Base-by-base conservation (phyloP, 495 filamentous ascomycete species). In the Xylona heveae region DNA sequence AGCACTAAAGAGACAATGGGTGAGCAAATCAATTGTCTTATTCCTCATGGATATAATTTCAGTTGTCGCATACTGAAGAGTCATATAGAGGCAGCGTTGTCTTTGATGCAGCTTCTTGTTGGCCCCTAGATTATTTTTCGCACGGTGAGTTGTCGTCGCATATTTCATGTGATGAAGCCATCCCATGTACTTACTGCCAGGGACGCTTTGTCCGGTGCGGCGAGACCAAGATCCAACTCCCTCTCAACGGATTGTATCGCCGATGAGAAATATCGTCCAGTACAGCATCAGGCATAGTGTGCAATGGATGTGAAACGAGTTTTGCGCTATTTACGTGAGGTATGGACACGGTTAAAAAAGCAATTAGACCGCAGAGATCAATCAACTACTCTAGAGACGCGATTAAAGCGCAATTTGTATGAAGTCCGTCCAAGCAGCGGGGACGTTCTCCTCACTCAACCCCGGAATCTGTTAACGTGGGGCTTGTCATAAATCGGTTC, bases 221-320 rank as follows among this genome's bases (percentile, higher is more conserved):
- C 6, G 88, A 94, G 10, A 95, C 88, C 9, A 99, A 61, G 33
- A 99, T 60, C 71, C 81, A 88, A 20, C 75, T 82, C 18, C 79
- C 83, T 24, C 75, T 71, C 28, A 99, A 57, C 19, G 82, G 83
- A 49, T 99, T 99, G 52, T 74, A 95, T 41, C 88, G 73, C 40
- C 90, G 62, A 49, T 99, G 88, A 19, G 88, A 94, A 45, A 99
- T 94, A 48, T 95, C 84, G 59, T 99, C 68, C 14, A 99, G 77
- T 28, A 99, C 76, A 31, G 55, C 62, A 41, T 71, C 66, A 19
- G 58, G 54, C 71, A 76, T 74, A 28, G 32, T 45, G 35, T n/a
- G n/a, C n/a, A n/a, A n/a, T n/a, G n/a, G n/a, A n/a, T n/a, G n/a
- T n/a, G n/a, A n/a, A n/a, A n/a, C n/a, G n/a, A n/a, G n/a, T n/a